These are phyloP conservation scores for Thelonectria discophora DNA, from an alignment of 2,329 filamentous ascomycete species.

Conservation along the genomic window DNA sequence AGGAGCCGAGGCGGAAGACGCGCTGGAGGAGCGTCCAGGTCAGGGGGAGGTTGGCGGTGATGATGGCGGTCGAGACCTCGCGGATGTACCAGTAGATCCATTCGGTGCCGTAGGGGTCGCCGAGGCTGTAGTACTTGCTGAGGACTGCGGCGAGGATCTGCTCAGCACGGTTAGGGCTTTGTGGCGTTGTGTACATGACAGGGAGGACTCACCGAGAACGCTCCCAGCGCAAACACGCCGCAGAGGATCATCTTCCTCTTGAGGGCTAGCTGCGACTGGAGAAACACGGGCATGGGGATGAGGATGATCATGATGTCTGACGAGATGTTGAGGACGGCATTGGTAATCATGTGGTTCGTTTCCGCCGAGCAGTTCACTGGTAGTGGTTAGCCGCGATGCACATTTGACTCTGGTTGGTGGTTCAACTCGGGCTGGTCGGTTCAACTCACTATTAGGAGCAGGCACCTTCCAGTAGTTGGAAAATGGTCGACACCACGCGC, in stretches of 20 bases:
- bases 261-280: slow-evolving; percentile 56
- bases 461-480: slow-evolving; percentile 22
- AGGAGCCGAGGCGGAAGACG: slow-evolving; percentile 46
- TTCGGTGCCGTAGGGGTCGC: slow-evolving; percentile 47
- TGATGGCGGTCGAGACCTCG: slow-evolving; percentile 56
- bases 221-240: slow-evolving; percentile 54
- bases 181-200: not conserved
- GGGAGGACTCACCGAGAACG: slow-evolving; percentile 51
- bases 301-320: slow-evolving; percentile 66
- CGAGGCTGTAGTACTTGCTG: slow-evolving; percentile 55
- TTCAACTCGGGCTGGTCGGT: too few relatives aligned
- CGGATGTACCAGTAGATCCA: slow-evolving; percentile 59
- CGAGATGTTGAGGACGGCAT: slow-evolving; percentile 65
- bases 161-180: not conserved
- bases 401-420: not conserved
- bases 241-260: slow-evolving; percentile 63
- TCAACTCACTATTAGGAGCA: slow-evolving; percentile 10
- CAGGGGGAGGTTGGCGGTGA: slow-evolving; percentile 54
- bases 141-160: slow-evolving; percentile 39
- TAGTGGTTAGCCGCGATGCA: not conserved
- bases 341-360: slow-evolving; percentile 64
- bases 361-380: slow-evolving; percentile 58
- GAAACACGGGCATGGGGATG: slow-evolving; percentile 62
- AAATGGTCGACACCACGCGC: slow-evolving; percentile 33
- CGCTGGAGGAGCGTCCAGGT: slow-evolving; percentile 55